phyloP scores from a whole-genome alignment of 306 rosid genomes.

The Vigna mungo region DNA sequence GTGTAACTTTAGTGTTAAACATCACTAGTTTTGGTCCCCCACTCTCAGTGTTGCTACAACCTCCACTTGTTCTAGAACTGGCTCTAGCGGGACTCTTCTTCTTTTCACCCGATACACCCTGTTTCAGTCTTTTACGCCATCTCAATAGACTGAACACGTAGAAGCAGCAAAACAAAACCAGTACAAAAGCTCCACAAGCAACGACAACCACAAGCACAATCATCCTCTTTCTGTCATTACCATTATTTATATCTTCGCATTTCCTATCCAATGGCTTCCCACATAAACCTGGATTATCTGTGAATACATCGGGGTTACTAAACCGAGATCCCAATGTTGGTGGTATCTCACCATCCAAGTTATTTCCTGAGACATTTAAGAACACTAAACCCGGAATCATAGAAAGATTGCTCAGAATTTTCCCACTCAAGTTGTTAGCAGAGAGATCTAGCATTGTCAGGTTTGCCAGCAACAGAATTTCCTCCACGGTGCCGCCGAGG shows the following conservation, averaged over 20 bases:
- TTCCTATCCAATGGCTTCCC: constrained; percentile 68
- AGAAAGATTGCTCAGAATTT: constrained; percentile 65
- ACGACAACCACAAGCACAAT: constrained; percentile 63
- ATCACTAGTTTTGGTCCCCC: constrained; percentile 90
- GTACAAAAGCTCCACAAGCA: constrained; percentile 61
- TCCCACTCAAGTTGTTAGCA: constrained; percentile 76
- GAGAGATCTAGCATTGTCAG: constrained; percentile 76
- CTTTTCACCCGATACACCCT: constrained; percentile 56
- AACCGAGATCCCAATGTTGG: constrained; percentile 67
- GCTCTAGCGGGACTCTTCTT: constrained; percentile 82
- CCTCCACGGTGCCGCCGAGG: too few relatives aligned
- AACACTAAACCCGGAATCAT: constrained; percentile 57
- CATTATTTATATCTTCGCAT: constrained; percentile 45
- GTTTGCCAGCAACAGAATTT: background rate
- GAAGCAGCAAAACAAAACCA: constrained; percentile 81
- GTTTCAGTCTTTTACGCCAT: constrained; percentile 85
- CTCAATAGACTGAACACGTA: constrained; percentile 76
- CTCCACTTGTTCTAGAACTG: constrained; percentile 86
- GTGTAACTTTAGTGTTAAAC: constrained; percentile 89
- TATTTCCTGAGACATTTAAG: constrained; percentile 79
- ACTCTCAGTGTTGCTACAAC: constrained; percentile 80
- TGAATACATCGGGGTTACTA: constrained; percentile 63
- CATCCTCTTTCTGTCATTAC: constrained; percentile 61
- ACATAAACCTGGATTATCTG: constrained; percentile 65
- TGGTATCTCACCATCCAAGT: constrained; percentile 82